Conservation (phyloP, 805 yeast species). For the Ogataea wickerhamii region DNA sequence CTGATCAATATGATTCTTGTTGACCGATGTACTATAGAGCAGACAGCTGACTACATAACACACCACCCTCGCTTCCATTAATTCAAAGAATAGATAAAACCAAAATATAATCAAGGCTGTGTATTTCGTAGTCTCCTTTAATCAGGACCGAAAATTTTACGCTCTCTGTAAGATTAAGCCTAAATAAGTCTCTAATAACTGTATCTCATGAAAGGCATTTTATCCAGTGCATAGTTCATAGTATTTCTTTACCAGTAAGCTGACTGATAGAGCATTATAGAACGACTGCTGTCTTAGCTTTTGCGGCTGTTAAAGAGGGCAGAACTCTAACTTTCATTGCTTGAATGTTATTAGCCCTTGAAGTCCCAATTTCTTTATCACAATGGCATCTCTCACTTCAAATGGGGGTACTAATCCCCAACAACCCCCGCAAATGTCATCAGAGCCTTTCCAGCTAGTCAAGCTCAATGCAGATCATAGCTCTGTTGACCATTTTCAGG, state of each 20-base stretch:
- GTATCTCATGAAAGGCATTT: too few relatives aligned
- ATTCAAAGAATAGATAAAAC: too few relatives aligned
- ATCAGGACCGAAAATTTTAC: too few relatives aligned
- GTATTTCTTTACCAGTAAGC: too few relatives aligned
- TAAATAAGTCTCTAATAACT: too few relatives aligned
- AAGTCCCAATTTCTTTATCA: background rate
- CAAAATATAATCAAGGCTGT: too few relatives aligned
- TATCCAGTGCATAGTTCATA: too few relatives aligned
- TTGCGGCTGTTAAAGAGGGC: background rate
- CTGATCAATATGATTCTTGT: constrained; percentile 30
- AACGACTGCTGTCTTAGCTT: background rate
- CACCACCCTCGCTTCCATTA: background rate
- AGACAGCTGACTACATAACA: constrained; percentile 2
- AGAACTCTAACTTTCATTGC: background rate
- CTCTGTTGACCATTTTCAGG: background rate
- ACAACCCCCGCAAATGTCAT: background rate
- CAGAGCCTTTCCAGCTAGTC: background rate
- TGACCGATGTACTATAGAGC: constrained; percentile 27
- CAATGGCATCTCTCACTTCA: constrained; percentile 1
- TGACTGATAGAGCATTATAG: too few relatives aligned
- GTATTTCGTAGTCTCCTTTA: too few relatives aligned
- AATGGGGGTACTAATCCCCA: background rate
- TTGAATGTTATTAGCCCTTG: background rate
- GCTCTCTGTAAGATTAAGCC: too few relatives aligned
- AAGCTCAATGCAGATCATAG: background rate